These are phyloP conservation scores for Pinus taeda DNA, from an alignment of 75 land plant species.

Conservation along the genomic window DNA sequence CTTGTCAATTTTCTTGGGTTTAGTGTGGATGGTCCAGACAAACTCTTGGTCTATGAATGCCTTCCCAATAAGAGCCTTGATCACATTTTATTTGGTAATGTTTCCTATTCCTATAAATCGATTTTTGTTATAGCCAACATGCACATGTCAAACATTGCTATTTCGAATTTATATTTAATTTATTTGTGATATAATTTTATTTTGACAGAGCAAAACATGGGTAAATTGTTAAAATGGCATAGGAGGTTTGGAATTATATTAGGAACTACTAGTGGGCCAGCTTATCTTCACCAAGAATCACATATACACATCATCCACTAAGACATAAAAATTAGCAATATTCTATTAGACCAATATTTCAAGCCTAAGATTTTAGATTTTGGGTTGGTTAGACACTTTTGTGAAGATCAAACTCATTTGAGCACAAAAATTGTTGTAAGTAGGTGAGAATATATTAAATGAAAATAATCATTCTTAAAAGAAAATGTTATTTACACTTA, in stretches of 20 bases:
- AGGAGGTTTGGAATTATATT: constrained; percentile 31
- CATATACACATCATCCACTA: neutral
- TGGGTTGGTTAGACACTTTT: constrained; percentile 30
- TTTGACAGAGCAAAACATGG: neutral
- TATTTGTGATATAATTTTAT: constrained; percentile 4
- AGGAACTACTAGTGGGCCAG: constrained; percentile 36
- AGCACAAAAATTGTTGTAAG: constrained; percentile 45
- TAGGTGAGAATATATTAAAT: constrained; percentile 17
- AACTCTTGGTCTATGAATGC: constrained; percentile 48
- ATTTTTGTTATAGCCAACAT: too few species aligned
- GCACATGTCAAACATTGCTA: too few species aligned
- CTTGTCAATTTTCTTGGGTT: constrained; percentile 43
- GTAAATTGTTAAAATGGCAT: constrained; percentile 19
- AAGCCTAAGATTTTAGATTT: constrained; percentile 46
- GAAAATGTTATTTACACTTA: too few species aligned
- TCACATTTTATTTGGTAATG: constrained; percentile 32
- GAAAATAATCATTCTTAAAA: too few species aligned
- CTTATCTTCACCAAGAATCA: constrained; percentile 42
- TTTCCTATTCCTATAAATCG: neutral
- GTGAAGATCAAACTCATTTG: constrained; percentile 42
- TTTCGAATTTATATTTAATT: neutral
- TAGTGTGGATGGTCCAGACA: constrained; percentile 40
- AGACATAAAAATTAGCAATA: constrained; percentile 44
- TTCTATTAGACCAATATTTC: constrained; percentile 14
- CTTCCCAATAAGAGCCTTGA: constrained; percentile 30